Conservation (phyloP, 2,329 filamentous ascomycete genomes). For the Trichoderma sp. region DNA sequence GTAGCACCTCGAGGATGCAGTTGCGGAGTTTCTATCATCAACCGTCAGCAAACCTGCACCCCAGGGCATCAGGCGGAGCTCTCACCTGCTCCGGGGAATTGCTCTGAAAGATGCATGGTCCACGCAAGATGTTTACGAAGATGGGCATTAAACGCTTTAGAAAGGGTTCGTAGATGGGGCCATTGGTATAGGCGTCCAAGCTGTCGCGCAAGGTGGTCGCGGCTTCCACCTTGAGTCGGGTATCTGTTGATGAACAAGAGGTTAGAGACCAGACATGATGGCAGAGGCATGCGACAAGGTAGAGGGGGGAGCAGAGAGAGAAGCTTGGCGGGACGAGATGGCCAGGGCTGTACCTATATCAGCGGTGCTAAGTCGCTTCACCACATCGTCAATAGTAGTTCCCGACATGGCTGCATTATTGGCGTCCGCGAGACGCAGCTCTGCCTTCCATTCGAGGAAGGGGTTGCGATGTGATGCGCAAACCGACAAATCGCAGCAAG, state of each 20-base stretch:
- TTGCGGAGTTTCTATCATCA: constrained; percentile 73
- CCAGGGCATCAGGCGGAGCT: not conserved
- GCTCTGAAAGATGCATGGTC: constrained; percentile 86
- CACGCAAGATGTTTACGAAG: constrained; percentile 79
- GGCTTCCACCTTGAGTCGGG: constrained; percentile 75
- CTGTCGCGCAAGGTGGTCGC: constrained; percentile 85
- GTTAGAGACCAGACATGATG: not conserved
- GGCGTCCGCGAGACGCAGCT: constrained; percentile 36
- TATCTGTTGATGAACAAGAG: constrained; percentile 52
- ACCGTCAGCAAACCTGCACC: not conserved
- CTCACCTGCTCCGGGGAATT: constrained; percentile 83
- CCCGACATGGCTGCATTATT: constrained; percentile 58
- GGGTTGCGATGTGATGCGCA: constrained; percentile 23
- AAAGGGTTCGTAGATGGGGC: constrained; percentile 74
- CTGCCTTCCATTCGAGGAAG: constrained; percentile 36
- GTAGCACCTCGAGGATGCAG: constrained; percentile 89
- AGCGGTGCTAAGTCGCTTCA: constrained; percentile 55
- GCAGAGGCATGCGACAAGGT: constrained; percentile 25
- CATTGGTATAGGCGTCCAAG: constrained; percentile 81
- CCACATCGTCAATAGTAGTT: constrained; percentile 59
- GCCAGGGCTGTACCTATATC: constrained; percentile 49
- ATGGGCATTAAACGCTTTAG: constrained; percentile 85
- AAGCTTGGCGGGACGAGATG: not conserved
- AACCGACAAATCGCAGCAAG: constrained; percentile 16
- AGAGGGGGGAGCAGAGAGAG: constrained; percentile 8